These are phyloP conservation scores for peach (Prunus persica) DNA, from an alignment of 306 rosid species.

Conservation along the genomic window DNA sequence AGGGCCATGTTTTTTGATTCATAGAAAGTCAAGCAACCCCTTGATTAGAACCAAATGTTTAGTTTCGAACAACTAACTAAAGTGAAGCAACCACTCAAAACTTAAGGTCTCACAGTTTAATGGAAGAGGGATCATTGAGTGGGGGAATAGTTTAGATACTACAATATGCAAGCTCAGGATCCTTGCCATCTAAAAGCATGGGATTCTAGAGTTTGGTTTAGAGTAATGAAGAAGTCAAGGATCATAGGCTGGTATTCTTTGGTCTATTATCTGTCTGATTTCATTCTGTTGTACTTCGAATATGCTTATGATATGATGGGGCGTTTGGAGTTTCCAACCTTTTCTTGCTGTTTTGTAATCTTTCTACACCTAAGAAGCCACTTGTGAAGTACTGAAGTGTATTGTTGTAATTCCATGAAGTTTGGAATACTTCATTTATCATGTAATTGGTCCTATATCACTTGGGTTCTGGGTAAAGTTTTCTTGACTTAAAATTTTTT, in stretches of 20 bases:
- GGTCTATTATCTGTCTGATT: not conserved
- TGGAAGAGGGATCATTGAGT: not conserved
- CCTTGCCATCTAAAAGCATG: not conserved
- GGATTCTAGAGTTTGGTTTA: not conserved
- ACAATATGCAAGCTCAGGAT: not conserved
- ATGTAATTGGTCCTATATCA: not conserved
- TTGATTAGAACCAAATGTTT: not conserved
- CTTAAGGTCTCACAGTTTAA: not conserved
- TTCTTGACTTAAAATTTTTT: not conserved
- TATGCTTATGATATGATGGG: not conserved
- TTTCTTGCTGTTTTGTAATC: not conserved
- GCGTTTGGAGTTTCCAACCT: not conserved
- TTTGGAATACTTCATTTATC: not conserved
- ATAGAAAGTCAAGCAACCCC: not conserved
- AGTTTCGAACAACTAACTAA: not conserved
- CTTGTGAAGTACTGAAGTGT: conserved; percentile 1
- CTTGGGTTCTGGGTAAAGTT: not conserved
- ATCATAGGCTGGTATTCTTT: not conserved
- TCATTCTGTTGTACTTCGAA: not conserved
- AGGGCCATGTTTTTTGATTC: not conserved
- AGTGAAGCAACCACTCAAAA: not conserved
- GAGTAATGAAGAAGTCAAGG: not conserved
- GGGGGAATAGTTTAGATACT: not conserved
- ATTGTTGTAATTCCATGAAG: not conserved
- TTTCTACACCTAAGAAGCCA: not conserved